A percentile compares a stretch with the other conserved stretches of the same genome.
These are phyloP conservation scores for Auriculariales sp. DNA, from an alignment of 768 basidiomycete species.

Conservation along the genomic window DNA sequence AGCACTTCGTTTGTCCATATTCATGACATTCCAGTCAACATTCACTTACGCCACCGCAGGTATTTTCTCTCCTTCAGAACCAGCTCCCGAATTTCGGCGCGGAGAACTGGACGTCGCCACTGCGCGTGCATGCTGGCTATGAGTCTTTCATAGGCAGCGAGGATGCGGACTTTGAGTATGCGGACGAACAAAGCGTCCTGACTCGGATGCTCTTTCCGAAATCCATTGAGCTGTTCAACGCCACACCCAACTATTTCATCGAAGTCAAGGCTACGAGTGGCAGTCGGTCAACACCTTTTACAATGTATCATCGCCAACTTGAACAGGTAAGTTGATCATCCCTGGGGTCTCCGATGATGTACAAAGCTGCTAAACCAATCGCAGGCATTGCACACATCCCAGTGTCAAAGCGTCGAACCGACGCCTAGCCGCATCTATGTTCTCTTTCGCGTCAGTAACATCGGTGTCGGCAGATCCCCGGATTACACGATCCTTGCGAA, in stretches of 20 bases:
- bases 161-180: constrained; percentile 14
- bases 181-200: constrained; percentile 10
- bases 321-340: constrained; percentile 9
- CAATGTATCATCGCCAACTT: constrained; percentile 13
- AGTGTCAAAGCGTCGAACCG: neutral
- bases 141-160: neutral
- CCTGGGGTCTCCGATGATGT: neutral
- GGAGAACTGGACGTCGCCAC: constrained; percentile 16
- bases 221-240: constrained; percentile 7
- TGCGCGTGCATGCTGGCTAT: constrained; percentile 6
- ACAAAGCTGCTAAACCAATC: neutral
- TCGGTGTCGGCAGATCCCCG: neutral
- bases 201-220: constrained; percentile 10
- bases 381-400: neutral
- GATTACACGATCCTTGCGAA: neutral
- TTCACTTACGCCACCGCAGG: neutral
- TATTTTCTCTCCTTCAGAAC: constrained; percentile 12
- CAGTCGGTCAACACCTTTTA: constrained; percentile 10
- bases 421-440: neutral
- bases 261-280: constrained; percentile 16
- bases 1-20: neutral
- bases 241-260: constrained; percentile 15
- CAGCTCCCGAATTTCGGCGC: constrained; percentile 10
- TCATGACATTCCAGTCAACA: neutral
- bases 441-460: neutral